Base-by-base conservation (phyloP, 495 filamentous ascomycete species). In the Aspergillus sclerotioniger region DNA sequence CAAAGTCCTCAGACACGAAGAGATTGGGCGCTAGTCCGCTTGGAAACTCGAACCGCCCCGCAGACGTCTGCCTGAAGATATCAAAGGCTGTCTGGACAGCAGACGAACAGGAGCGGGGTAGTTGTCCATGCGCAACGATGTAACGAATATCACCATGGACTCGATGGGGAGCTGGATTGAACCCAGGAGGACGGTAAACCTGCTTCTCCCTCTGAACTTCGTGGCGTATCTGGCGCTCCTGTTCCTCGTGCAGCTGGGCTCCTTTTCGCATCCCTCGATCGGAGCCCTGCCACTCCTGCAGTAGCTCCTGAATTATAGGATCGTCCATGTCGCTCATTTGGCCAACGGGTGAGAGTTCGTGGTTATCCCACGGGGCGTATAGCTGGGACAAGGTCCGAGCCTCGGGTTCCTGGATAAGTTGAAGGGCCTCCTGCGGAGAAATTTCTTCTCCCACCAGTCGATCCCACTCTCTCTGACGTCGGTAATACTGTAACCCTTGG, bases 211-310 rank as follows among this genome's bases (percentile, higher is more conserved):
- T 70, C 60, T 89, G 81, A 21, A 81, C 73, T 57, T 90, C 84
- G 4, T 80, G 80, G 0, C 76, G 71, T 0, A 89, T 68, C 58
- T 90, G 83, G 0, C 86, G 77, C 63, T 90, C 87, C 51, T 88
- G 85, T 58, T 89, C 86, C 65, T 90, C 85, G 21, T 86, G 74
- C 2, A 87, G 66, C 15, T 0, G 68, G 66, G 2, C 73, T 71
- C 3, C 65, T 61, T 2, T 60, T 46, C 31, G 8, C 16, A n/a
- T 21, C 20, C 1, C 41, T 20, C 45, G 45, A 29, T 13, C n/a
- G 13, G 16, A 49, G 19, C 16, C 28, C 12, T 13, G 32, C 35
- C 31, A 20, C 8, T 35, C 28, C n/a, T 33, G 31, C 35, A 60
- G 39, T 6, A 63, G 50, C 16, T 54, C 50, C 31, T 33, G 9